These are phyloP conservation scores for Amauroascus verrucosus DNA, from an alignment of 2,329 filamentous ascomycete genomes.

Conservation along the genomic window DNA sequence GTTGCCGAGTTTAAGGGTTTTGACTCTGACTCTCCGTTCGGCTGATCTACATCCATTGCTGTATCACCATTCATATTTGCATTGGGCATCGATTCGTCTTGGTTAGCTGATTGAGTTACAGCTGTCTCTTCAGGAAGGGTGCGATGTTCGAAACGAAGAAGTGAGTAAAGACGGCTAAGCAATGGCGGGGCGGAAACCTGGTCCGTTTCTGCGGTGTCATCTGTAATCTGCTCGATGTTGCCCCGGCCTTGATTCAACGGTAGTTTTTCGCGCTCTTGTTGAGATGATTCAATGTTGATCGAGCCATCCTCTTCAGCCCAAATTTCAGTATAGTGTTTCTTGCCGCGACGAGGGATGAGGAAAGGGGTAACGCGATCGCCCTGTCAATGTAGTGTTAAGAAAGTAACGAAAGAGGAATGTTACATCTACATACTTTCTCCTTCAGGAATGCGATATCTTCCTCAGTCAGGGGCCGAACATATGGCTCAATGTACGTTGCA, in stretches of 20 bases:
- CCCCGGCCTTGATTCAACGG: constrained; percentile 75
- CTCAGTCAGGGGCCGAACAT: constrained; percentile 78
- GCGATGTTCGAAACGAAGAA: constrained; percentile 63
- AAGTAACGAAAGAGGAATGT: constrained; percentile 2
- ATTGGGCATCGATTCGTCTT: constrained; percentile 30
- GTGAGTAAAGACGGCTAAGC: constrained; percentile 67
- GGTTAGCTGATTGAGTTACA: constrained; percentile 47
- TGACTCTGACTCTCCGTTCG: constrained; percentile 38
- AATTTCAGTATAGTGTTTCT: constrained; percentile 74
- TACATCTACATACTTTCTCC: constrained; percentile 49
- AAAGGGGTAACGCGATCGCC: constrained; percentile 78
- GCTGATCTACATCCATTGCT: constrained; percentile 38
- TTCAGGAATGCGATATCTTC: constrained; percentile 89
- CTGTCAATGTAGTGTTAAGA: constrained; percentile 26
- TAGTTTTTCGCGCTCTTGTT: constrained; percentile 53
- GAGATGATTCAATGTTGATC: constrained; percentile 59
- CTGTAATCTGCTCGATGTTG: constrained; percentile 73
- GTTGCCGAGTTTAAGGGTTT: constrained; percentile 57
- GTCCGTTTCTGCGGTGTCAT: constrained; percentile 78
- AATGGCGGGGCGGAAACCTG: constrained; percentile 80
- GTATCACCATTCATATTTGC: constrained; percentile 37
- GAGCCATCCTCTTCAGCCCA: constrained; percentile 91
- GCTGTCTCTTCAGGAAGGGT: constrained; percentile 47
- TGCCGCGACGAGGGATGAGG: constrained; percentile 72
- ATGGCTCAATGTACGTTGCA: constrained; percentile 82